Evolutionary conservation across 495 filamentous ascomycete species (phyloP).

Genomic region (Ascobolus immersus): DNA sequence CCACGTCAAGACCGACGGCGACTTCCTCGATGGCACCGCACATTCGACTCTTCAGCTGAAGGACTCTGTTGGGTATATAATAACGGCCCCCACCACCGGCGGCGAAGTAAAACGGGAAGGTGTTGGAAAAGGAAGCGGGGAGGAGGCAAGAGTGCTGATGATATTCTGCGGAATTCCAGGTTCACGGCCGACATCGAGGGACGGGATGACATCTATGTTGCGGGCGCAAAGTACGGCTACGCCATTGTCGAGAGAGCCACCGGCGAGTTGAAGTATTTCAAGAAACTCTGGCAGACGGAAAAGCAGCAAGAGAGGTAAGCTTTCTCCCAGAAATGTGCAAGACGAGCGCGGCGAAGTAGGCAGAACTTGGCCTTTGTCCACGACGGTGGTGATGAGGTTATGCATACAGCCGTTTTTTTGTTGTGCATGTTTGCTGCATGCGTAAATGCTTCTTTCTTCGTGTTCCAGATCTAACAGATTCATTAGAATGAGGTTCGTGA

Average conservation of each 20-base stretch:
- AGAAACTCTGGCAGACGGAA: constrained; percentile 24
- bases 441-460: constrained; percentile 1
- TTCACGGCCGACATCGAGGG: constrained; percentile 65
- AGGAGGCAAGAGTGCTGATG: constrained; percentile 1
- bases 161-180: constrained; percentile 17
- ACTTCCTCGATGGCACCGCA: too few relatives aligned
- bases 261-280: constrained; percentile 35
- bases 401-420: too few relatives aligned
- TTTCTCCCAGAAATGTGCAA: too few relatives aligned
- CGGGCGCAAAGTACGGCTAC: constrained; percentile 60
- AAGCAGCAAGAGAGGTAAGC: constrained; percentile 5
- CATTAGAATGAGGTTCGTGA: constrained; percentile 26
- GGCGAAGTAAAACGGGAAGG: too few relatives aligned
- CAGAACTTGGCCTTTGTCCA: too few relatives aligned
- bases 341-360: too few relatives aligned
- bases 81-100: background rate
- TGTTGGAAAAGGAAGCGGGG: background rate
- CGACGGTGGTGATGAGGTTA: too few relatives aligned
- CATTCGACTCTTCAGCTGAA: constrained; percentile 41
- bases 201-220: constrained; percentile 33
- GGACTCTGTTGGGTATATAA: constrained; percentile 30
- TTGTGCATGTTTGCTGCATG: constrained; percentile 3
- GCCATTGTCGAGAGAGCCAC: constrained; percentile 46
- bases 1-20: constrained; percentile 40
- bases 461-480: background rate